Evolutionary conservation across 768 basidiomycete genomes (phyloP).

Genomic region (Brasilioporus rufonigricans): DNA sequence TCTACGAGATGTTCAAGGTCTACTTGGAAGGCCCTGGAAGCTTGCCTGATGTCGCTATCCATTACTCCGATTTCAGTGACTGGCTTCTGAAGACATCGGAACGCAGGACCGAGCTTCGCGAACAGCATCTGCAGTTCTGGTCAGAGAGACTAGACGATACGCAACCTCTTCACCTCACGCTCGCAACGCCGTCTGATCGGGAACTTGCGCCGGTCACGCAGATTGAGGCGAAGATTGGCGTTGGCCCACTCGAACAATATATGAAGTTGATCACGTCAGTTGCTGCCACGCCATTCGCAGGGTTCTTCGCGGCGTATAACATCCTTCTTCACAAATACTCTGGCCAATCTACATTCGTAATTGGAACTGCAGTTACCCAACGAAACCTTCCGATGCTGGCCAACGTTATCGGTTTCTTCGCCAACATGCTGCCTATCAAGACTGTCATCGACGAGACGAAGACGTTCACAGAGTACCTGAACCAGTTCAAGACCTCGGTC

Average conservation of each 20-base stretch:
- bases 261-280: constrained; percentile 15
- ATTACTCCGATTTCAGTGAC: constrained; percentile 22
- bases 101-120: constrained; percentile 26
- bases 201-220: constrained; percentile 30
- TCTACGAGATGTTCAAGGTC: constrained; percentile 28
- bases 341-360: constrained; percentile 26
- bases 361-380: constrained; percentile 32
- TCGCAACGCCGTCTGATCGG: constrained; percentile 25
- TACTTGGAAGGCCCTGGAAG: constrained; percentile 27
- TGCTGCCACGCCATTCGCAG: constrained; percentile 26
- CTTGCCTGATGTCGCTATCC: constrained; percentile 23
- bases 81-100: constrained; percentile 30
- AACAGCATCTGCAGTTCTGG: constrained; percentile 27
- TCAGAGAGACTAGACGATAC: constrained; percentile 14
- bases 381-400: constrained; percentile 27
- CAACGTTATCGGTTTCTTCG: constrained; percentile 31
- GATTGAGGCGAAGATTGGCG: constrained; percentile 22
- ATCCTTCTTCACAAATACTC: constrained; percentile 35
- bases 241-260: constrained; percentile 21
- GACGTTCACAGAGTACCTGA: constrained; percentile 25
- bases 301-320: constrained; percentile 32
- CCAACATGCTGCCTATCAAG: constrained; percentile 31
- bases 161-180: constrained; percentile 21
- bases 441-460: constrained; percentile 24
- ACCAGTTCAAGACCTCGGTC: constrained; percentile 22